Evolutionary conservation across 176 grass and related monocot species (phyloP).

Genomic region (Elymus sibiricus): DNA sequence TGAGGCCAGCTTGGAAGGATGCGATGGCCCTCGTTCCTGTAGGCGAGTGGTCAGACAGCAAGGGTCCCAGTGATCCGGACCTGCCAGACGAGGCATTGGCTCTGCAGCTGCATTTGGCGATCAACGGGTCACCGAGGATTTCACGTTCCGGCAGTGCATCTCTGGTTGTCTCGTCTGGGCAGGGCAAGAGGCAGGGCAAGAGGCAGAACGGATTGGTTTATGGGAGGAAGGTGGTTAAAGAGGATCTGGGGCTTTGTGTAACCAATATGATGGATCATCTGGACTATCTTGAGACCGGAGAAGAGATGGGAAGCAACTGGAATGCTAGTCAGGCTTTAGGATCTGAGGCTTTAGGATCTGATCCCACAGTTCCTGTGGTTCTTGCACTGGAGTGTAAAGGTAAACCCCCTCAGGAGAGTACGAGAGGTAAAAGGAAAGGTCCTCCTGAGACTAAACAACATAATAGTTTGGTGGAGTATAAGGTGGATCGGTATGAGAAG

Average conservation of each 20-base stretch:
- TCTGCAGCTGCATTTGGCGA: slow-evolving; percentile 62
- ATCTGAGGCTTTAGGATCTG: background rate
- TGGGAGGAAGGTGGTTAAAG: background rate
- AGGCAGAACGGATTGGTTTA: background rate
- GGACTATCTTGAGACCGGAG: slow-evolving; percentile 7
- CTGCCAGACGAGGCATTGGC: slow-evolving; percentile 46
- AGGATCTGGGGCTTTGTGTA: slow-evolving; percentile 32
- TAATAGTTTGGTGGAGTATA: slow-evolving; percentile 27
- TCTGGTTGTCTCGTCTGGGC: background rate
- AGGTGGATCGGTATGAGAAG: slow-evolving; percentile 43
- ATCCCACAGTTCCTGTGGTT: slow-evolving; percentile 25
- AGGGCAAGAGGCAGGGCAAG: slow-evolving; percentile 1
- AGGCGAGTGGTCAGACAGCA: background rate
- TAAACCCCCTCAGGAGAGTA: slow-evolving; percentile 3
- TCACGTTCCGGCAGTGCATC: slow-evolving; percentile 37
- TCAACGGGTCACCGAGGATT: slow-evolving; percentile 72
- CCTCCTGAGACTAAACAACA: slow-evolving; percentile 4
- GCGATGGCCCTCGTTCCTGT: background rate
- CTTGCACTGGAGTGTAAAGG: slow-evolving; percentile 30
- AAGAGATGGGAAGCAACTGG: background rate
- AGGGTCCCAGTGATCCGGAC: background rate
- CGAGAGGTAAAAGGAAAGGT: slow-evolving; percentile 20
- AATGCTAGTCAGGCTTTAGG: background rate
- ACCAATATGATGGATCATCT: slow-evolving; percentile 51
- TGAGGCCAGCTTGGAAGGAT: slow-evolving; percentile 5